Evolutionary conservation across 192 early-diverging fungal genomes (phyloP).

Genomic region (Jimgerdemannia flammicorona): DNA sequence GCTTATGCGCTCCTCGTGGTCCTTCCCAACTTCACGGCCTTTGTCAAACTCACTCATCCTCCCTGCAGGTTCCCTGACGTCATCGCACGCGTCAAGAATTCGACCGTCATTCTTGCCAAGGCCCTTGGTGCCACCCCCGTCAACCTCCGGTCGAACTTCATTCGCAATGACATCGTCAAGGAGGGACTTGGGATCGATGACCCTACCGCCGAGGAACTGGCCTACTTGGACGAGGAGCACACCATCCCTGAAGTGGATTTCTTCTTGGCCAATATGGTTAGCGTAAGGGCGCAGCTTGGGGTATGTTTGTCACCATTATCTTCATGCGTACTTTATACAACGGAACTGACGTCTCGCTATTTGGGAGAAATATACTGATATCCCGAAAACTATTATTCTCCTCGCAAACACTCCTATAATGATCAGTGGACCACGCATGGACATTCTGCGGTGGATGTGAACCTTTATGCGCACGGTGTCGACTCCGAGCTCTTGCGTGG

Average conservation of each 20-base stretch:
- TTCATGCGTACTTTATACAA: neutral
- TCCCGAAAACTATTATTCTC: no score
- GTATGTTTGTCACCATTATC: constrained; percentile 13
- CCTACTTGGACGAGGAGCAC: constrained; percentile 33
- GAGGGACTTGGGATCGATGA: constrained; percentile 71
- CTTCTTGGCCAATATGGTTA: constrained; percentile 47
- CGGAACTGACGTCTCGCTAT: neutral
- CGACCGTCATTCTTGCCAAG: constrained; percentile 52
- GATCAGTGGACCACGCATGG: constrained; percentile 80
- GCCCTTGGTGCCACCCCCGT: constrained; percentile 13
- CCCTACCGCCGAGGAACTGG: constrained; percentile 58
- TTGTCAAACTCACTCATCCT: neutral
- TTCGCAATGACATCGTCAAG: constrained; percentile 56
- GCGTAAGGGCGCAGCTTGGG: constrained; percentile 55
- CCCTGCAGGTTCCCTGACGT: constrained; percentile 62
- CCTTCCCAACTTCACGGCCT: no score
- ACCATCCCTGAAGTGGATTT: constrained; percentile 36
- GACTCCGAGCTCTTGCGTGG: constrained; percentile 58
- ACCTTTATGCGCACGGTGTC: constrained; percentile 81
- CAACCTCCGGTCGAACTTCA: constrained; percentile 8
- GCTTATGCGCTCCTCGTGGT: neutral
- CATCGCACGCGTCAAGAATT: constrained; percentile 63
- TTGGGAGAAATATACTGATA: neutral
- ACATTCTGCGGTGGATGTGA: constrained; percentile 95
- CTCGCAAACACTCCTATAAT: no score